Base-by-base conservation (phyloP, 208 protist species). In the Acanthamoeba healyi region DNA sequence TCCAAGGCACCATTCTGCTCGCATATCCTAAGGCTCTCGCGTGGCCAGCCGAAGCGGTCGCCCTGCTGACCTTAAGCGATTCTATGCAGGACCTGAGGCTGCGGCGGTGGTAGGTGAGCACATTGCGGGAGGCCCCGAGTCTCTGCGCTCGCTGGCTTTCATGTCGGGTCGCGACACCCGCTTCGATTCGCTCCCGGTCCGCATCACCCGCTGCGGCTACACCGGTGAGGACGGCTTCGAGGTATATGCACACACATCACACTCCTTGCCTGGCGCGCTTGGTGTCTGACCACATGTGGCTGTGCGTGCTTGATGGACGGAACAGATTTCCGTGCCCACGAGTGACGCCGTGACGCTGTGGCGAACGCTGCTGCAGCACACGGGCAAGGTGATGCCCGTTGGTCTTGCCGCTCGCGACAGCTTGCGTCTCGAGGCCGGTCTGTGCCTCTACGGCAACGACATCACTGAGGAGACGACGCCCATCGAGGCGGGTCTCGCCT, bases 221-320 rank as follows among this genome's bases (percentile, higher is more conserved):
- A 99, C 99, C 15, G 99, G 99, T 79, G 99, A 99, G 96, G 99
- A 99, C 96, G 99, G 99, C 46, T 99, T 99, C 94, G 99, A 99
- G 96, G 99, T 42, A 15, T 72, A 95, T 12, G 12, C 44, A 42
- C 94, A 95, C 32, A 67, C 5, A 7, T 19, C 46, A 24, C 26
- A 65, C 7, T 51, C 40, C 32, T 94, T 5, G 9, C 10, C n/a
- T 12, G 19, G 44, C 38, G 29, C 5, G 74, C n/a, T n/a, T n/a
- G n/a, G n/a, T n/a, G n/a, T n/a, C n/a, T n/a, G n/a, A n/a, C n/a
- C n/a, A n/a, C n/a, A n/a, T n/a, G 29, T 9, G 26, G 19, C 74
- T 4, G 22, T 84, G 4, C 81, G 29, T 34, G 0, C 7, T 67
- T 10, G 26, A 65, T 63, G 34, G 14, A 26, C 54, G 17, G 14